Evolutionary conservation across 1,284 basidiomycete species (phyloP).

Genomic region (Ustilago loliicola): DNA sequence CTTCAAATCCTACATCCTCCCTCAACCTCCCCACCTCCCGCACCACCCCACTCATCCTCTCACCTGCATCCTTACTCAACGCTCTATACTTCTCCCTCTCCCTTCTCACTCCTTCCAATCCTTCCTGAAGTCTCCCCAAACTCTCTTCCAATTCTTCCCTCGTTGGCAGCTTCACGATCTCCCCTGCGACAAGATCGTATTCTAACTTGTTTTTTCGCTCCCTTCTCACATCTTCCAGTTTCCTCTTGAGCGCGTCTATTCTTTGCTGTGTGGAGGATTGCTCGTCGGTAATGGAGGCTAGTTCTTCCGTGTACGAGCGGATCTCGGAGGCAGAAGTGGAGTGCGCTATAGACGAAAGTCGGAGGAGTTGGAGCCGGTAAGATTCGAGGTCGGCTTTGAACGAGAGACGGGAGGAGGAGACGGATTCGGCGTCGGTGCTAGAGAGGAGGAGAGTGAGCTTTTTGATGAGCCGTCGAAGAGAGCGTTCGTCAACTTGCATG

Average conservation of each 20-base stretch:
- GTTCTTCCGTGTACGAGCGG: conserved; percentile 24
- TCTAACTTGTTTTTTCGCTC: conserved; percentile 61
- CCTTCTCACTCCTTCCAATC: conserved; percentile 24
- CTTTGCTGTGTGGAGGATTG: conserved; percentile 35
- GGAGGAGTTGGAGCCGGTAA: conserved; percentile 22
- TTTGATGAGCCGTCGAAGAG: conserved; percentile 38
- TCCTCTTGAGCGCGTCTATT: conserved; percentile 46
- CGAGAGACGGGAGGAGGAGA: conserved; percentile 26
- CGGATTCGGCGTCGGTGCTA: conserved; percentile 24
- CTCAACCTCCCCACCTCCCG: conserved; percentile 23
- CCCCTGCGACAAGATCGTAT: conserved; percentile 58
- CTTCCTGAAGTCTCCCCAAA: conserved; percentile 27
- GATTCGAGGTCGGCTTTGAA: conserved; percentile 49
- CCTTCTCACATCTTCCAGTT: conserved; percentile 46
- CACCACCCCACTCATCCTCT: conserved; percentile 30
- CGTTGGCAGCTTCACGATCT: conserved; percentile 52
- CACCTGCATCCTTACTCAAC: conserved; percentile 19
- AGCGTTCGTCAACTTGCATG: conserved; percentile 45
- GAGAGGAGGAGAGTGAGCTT: conserved; percentile 40
- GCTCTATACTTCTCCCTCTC: conserved; percentile 48
- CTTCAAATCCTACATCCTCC: conserved; percentile 52
- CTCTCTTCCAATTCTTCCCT: conserved; percentile 46
- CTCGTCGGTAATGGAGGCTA: conserved; percentile 32
- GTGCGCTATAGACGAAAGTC: conserved; percentile 34
- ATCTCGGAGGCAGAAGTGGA: conserved; percentile 36